Base-by-base conservation (phyloP, 2,329 filamentous ascomycete species). In the Colletotrichum liriopes region DNA sequence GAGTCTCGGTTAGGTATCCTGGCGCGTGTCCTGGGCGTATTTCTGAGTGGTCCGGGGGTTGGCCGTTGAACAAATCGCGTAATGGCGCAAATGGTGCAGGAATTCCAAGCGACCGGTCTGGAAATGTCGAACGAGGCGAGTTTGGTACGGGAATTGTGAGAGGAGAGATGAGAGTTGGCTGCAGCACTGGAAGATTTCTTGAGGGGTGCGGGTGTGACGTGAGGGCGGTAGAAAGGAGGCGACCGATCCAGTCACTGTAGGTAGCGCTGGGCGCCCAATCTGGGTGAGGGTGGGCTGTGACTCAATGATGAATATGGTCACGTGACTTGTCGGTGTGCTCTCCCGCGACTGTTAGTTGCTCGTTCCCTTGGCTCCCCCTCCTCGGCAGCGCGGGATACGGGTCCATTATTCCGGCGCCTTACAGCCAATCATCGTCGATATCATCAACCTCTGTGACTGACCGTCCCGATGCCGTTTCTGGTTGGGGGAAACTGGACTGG, bases 1-100 rank as follows among this genome's bases (percentile, higher is more conserved):
- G 54, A 54, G 65, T 70, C 70, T 72, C 66, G 70, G 65, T 72
- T 72, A 72, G 65, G 70, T 69, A 72, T 69, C 66, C 70, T 69
- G 67, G 70, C 32, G 60, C 37, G 23, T 41, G 47, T 49, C 26
- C 61, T 64, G 12, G 59, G 49, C 18, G 37, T 55, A 32, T 55
- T 32, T 8, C 45, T 51, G 49, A 47, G 37, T 55, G 39, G 61
- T 43, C 49, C 37, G 37, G 47, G 49, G 47, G 23, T 29, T 35
- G 61, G 39, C 49, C 49, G 47, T 41, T 54, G 39, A 23, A 64
- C 49, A 43, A 55, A 49, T 43, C 47, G 39, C 23, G 41, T 52
- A 41, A 49, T 43, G 49, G 61, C 61, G 12, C 49, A 64, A 43
- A 35, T 43, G 39, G 39, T 55, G 26, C 49, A 54, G 47, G 23